Evolutionary conservation across 2,329 filamentous ascomycete species (phyloP).

Genomic region (Trichoderma sp.): DNA sequence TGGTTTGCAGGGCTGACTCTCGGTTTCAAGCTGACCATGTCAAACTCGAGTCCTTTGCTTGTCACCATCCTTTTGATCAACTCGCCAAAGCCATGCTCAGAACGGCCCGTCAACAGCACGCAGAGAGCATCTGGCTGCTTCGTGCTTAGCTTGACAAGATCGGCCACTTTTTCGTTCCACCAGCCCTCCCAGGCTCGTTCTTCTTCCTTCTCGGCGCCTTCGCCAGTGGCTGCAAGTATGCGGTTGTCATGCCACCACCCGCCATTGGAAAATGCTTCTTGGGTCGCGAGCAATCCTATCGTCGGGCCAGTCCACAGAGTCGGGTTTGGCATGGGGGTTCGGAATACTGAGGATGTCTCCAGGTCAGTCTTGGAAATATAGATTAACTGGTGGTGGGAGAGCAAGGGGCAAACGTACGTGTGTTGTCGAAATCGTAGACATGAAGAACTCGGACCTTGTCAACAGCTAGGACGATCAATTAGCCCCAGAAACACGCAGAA

Average conservation of each 20-base stretch:
- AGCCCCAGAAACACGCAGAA: background rate
- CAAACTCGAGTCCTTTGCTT: conserved; percentile 78
- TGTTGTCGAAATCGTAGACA: conserved; percentile 98
- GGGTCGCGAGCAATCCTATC: conserved; percentile 71
- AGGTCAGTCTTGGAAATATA: conserved; percentile 16
- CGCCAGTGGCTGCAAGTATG: conserved; percentile 82
- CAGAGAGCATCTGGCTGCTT: conserved; percentile 80
- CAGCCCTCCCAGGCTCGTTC: conserved; percentile 81
- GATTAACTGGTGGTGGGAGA: background rate
- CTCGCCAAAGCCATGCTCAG: conserved; percentile 72
- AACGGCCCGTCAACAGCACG: conserved; percentile 83
- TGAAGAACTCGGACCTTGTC: conserved; percentile 76
- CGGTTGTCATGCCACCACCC: conserved; percentile 96
- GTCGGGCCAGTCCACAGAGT: conserved; percentile 81
- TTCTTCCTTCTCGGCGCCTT: conserved; percentile 80
- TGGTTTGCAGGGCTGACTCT: conserved; percentile 76
- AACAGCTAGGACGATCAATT: conserved; percentile 43
- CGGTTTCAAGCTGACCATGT: conserved; percentile 86
- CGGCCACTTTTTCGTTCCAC: conserved; percentile 92
- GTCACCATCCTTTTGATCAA: conserved; percentile 77
- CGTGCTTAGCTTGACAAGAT: conserved; percentile 77
- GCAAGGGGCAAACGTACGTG: conserved; percentile 53
- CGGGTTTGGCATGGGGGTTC: conserved; percentile 83
- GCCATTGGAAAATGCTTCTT: conserved; percentile 75
- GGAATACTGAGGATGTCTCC: conserved; percentile 68